Percentiles rank a stretch among this genome's conserved stretches.
Conservation (phyloP, 2,329 filamentous ascomycete genomes). For the Fusarium udum region DNA sequence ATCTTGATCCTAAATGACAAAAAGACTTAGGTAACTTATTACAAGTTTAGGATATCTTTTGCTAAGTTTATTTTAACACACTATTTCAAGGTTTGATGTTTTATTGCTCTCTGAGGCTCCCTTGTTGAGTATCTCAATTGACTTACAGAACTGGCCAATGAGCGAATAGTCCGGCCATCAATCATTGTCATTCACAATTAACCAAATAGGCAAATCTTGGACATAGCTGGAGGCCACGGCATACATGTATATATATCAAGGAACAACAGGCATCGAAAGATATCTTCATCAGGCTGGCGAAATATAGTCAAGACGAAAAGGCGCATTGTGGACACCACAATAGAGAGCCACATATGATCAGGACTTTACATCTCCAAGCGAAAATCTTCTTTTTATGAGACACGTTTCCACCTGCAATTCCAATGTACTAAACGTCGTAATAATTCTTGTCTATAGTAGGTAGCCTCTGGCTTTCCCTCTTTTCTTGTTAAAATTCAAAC, state of each 20-base stretch:
- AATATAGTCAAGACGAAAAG: too few species aligned
- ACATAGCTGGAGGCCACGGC: neutral
- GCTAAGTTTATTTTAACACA: too few species aligned
- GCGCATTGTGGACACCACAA: neutral
- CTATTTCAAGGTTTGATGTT: too few species aligned
- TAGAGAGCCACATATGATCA: neutral
- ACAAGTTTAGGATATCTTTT: too few species aligned
- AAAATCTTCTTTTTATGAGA: neutral
- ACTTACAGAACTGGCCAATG: neutral
- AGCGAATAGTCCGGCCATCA: neutral
- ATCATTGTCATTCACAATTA: neutral
- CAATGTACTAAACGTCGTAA: conserved; percentile 13
- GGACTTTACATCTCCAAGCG: neutral
- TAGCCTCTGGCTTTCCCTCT: conserved; percentile 12
- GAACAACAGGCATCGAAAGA: neutral
- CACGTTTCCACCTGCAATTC: neutral
- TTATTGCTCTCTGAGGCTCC: too few species aligned
- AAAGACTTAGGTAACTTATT: too few species aligned
- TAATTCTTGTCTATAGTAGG: conserved; percentile 29
- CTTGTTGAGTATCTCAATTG: neutral
- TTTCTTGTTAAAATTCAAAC: conserved; percentile 36
- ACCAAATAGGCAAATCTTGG: neutral
- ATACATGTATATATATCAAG: neutral
- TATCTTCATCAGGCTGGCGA: too few species aligned
- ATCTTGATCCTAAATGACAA: too few species aligned